Base-by-base conservation (phyloP, 2,329 filamentous ascomycete species). In the Malbranchea cinnamomea region DNA sequence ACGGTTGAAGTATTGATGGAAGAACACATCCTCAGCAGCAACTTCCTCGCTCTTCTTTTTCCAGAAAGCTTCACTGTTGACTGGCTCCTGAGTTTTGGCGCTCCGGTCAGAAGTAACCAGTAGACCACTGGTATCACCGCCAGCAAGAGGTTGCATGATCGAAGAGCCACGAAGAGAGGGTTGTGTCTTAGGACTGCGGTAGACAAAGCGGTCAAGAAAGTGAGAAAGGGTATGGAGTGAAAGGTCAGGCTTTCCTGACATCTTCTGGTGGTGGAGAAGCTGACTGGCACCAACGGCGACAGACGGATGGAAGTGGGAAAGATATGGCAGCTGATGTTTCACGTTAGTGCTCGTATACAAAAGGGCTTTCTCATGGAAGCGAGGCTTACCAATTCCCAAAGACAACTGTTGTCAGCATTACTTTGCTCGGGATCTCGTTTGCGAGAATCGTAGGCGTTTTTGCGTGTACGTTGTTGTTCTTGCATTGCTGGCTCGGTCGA, bases 191-290 rank as follows among this genome's bases (percentile, higher is more conserved):
- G 87, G 75, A 45, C 89, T 93, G 42, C 82, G 78, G 66, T 95
- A 98, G n/a, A 93, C 83, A 54, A 98, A 98, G 44, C 91, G 85
- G 57, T 98, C 89, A 34, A 98, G 66, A 65, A 98, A 98, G 53
- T 91, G 79, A 47, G 89, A 89, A 28, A 98, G 68, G 2, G 82
- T 89, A 53, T 95, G 87, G 34, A 83, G 76, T 10, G 80, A 77
- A 30, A 94, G 66, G 45, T 98, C 89, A 0, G 89, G 85, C 54
- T 95, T 95, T 38, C 80, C 73, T 36, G 81, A 76, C 53, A 82
- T 74, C 30, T 73, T 67, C 40, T 76, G 68, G 35, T 74, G 70
- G 28, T 68, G 63, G 6, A 92, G 56, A 22, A 95, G 59, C 33
- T 75, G 73, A 10, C 67, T 62, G 1, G 87, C 84, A 48, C 84